Evolutionary conservation across 345 rosid species (phyloP), one percentile per base, ranked within the genome.

Genomic region (Isatis tinctoria): DNA sequence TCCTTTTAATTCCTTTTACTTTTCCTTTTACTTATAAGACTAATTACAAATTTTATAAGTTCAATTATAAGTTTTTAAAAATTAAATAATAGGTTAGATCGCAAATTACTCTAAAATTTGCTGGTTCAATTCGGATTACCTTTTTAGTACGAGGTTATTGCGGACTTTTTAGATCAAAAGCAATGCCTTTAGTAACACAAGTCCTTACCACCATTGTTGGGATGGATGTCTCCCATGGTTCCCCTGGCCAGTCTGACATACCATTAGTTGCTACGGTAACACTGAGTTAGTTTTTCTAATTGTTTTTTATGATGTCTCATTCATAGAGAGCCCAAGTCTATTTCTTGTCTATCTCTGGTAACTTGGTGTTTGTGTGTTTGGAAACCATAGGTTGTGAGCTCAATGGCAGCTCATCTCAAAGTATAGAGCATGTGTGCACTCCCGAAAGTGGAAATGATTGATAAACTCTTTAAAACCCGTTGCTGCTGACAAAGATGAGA

Each of bases 161-260:
- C n/a, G n/a, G n/a, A n/a, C n/a, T n/a, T n/a, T n/a, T n/a, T n/a
- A n/a, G 81, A 3, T 63, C 88, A 28, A 93, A 79, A 30, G 79
- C 88, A 14, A 83, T 91, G n/a, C 92, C 99, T 6, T 10, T 82
- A 22, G 84, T 92, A 36, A 91, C 97, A 0, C 81, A 83, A 83
- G 81, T 68, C 73, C 99, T 97, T 4, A 87, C 99, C 2, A 78
- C 92, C 35, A 92, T 95, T 70, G 83, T 95, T 40, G 99, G 99
- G 9, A 94, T 94, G 97, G 99, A 94, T 79, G 99, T 94, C 2
- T 90, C 97, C 0, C 98, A 91, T 75, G 98, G 98, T 37, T 94
- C 98, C 13, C 98, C 98, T 39, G 97, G 97, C 48, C 88, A 80
- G 63, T 83, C 95, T 14, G 92, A 88, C 73, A 14, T 90, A 3